Percentiles rank a stretch among this genome's conserved stretches.
Evolutionary conservation across 106 monocot genomes (phyloP).

Genomic region (Agapanthus africanus): DNA sequence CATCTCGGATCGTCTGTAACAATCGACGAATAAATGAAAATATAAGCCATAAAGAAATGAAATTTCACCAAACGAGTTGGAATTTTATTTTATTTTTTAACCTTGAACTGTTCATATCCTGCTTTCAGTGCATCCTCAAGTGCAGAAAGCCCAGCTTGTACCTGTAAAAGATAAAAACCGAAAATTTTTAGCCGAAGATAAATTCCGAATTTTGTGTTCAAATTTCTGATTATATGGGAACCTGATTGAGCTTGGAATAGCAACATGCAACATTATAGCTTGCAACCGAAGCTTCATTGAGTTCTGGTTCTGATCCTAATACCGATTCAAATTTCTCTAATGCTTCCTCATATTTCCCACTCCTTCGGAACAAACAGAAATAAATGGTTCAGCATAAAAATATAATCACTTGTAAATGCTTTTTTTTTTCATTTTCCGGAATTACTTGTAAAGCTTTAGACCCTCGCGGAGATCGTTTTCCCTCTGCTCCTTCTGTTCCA

Average conservation of each 20-base stretch:
- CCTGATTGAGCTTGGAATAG: slow-evolving; percentile 95
- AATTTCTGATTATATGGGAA: slow-evolving; percentile 5
- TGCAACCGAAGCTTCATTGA: slow-evolving; percentile 73
- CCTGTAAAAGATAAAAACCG: slow-evolving; percentile 20
- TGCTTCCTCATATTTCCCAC: slow-evolving; percentile 72
- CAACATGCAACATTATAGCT: slow-evolving; percentile 98
- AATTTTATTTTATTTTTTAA: too few species aligned
- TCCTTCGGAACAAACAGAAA: slow-evolving; percentile 15
- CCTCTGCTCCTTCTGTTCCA: slow-evolving; percentile 65
- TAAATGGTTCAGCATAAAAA: not conserved
- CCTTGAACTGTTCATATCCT: slow-evolving; percentile 92
- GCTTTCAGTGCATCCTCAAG: slow-evolving; percentile 79
- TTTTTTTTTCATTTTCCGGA: not conserved
- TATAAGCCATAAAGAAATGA: not conserved
- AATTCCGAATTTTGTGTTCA: not conserved
- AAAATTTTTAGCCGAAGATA: not conserved
- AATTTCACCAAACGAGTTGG: too few species aligned
- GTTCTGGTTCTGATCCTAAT: slow-evolving; percentile 76
- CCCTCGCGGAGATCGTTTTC: slow-evolving; percentile 82
- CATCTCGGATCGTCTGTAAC: slow-evolving; percentile 64
- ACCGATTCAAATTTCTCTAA: slow-evolving; percentile 94
- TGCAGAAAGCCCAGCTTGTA: slow-evolving; percentile 89
- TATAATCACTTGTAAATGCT: too few species aligned
- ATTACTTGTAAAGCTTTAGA: slow-evolving; percentile 80
- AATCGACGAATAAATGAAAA: not conserved